Evolutionary conservation across 768 basidiomycete genomes (phyloP).

Genomic region (Mycena olivaceomarginata): DNA sequence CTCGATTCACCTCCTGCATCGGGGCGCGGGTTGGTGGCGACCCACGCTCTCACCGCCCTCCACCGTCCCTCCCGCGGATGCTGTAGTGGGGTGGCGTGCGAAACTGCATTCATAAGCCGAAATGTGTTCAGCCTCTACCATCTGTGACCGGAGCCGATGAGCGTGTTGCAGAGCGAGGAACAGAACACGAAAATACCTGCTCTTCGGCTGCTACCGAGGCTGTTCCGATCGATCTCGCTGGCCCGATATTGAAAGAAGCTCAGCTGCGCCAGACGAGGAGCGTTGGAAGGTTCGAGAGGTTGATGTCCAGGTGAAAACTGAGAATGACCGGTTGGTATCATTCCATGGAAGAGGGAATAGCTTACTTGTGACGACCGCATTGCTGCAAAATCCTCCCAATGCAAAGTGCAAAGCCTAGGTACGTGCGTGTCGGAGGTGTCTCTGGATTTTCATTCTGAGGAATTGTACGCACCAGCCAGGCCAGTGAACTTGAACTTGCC

Average conservation of each 20-base stretch:
- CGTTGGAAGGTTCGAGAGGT: conserved; percentile 6
- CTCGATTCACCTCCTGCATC: conserved; percentile 6
- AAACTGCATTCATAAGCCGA: conserved; percentile 4
- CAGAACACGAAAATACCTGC: conserved; percentile 8
- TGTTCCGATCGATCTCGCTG: conserved; percentile 7
- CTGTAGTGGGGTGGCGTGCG: neutral
- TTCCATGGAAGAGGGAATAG: neutral
- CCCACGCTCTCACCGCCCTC: conserved; percentile 10
- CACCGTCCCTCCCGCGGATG: neutral
- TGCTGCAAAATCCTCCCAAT: conserved; percentile 18
- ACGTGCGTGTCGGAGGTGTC: conserved; percentile 4
- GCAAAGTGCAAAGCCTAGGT: conserved; percentile 14
- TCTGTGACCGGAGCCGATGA: neutral
- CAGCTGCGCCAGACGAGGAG: conserved; percentile 13
- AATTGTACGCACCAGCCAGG: conserved; percentile 12
- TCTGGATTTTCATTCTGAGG: neutral
- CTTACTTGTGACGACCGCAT: conserved; percentile 11
- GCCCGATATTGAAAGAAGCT: conserved; percentile 11
- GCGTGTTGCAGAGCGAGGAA: conserved; percentile 4
- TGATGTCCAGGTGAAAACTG: conserved; percentile 12
- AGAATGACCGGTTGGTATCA: conserved; percentile 4
- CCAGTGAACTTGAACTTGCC: conserved; percentile 13
- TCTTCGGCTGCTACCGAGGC: neutral
- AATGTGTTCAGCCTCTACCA: conserved; percentile 12
- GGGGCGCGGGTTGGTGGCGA: conserved; percentile 1